phyloP scores from a whole-genome alignment of 371 early-diverging fungal species.

The Rhizopus sp. region DNA sequence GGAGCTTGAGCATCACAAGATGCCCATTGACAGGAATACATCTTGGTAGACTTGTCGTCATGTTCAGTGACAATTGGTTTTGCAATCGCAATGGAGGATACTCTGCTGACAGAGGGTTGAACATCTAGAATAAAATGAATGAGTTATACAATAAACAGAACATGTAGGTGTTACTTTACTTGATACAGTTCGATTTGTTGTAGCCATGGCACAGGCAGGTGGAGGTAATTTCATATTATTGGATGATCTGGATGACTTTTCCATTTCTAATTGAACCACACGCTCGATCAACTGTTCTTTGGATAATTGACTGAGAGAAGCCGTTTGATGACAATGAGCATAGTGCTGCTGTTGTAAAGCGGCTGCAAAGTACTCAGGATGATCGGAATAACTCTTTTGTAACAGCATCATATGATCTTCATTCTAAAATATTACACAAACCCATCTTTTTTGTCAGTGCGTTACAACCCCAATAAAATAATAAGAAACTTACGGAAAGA shows the following conservation, averaged over 20 bases:
- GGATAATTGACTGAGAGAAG: constrained; percentile 24
- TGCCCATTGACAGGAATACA: constrained; percentile 61
- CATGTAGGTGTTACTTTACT: not conserved
- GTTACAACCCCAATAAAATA: not conserved
- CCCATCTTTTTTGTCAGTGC: not conserved
- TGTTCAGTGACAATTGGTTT: not conserved
- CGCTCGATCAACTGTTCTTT: constrained; percentile 44
- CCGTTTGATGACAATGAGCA: not conserved
- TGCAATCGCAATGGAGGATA: constrained; percentile 9
- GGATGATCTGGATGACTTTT: constrained; percentile 18
- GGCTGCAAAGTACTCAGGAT: not conserved
- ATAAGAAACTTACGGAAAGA: constrained; percentile 13
- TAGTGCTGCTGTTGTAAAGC: not conserved
- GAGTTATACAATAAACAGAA: constrained; percentile 5
- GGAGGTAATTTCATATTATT: not conserved
- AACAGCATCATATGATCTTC: constrained; percentile 30
- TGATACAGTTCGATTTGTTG: not conserved
- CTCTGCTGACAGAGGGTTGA: not conserved
- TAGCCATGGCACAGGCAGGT: not conserved
- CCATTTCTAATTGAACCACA: constrained; percentile 40
- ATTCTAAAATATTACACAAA: constrained; percentile 21
- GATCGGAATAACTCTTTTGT: constrained; percentile 20
- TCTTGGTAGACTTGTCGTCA: constrained; percentile 10
- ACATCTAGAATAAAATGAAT: not conserved
- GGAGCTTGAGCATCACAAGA: constrained; percentile 57